Evolutionary conservation across 495 filamentous ascomycete genomes (phyloP), one percentile per base, ranked within the genome.

Genomic region (Trichocladium uniseriatum): DNA sequence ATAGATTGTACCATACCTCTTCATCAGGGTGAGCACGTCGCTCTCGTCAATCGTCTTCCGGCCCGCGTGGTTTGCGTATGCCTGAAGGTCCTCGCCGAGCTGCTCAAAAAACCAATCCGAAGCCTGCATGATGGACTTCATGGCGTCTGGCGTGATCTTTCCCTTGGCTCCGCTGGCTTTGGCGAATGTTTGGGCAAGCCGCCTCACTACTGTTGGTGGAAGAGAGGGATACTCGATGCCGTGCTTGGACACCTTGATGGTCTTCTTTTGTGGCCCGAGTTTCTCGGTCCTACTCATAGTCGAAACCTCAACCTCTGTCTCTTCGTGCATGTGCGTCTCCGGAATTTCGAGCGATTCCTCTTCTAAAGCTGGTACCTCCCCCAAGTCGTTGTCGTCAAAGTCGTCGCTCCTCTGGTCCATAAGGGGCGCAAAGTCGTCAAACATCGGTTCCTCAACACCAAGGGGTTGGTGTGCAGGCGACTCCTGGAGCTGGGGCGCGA

Each of bases 91-190:
- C 20, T 86, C 85, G 48, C 84, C 77, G 13, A 82, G 71, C 63
- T 94, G 89, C 57, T 91, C 84, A 59, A 94, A 94, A 65, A 87
- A 95, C 81, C 84, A 89, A 29, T 90, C 85, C 15, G 83, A 84
- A 14, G 87, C 86, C 57, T 85, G 80, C 60, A 82, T 79, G 32
- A 95, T 81, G 20, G 80, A 80, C 15, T 77, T 74, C 44, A 94
- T 69, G 1, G 83, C 80, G 24, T 89, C 84, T 32, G 83, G 80
- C 50, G 72, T 79, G 43, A 95, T 79, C 54, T 79, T 84, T 0
- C 77, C 64, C 52, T 81, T 86, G 3, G 71, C 73, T 35, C 79
- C 78, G 47, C 75, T 72, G 9, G 76, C 73, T 43, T 79, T 81
- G 21, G 79, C 73, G 49, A 88, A 86, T 1, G 73, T 82, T 15